Percentiles rank a stretch among this genome's conserved stretches.
phyloP scores from a whole-genome alignment of 768 basidiomycete genomes.

The Pleurotus eryngii region DNA sequence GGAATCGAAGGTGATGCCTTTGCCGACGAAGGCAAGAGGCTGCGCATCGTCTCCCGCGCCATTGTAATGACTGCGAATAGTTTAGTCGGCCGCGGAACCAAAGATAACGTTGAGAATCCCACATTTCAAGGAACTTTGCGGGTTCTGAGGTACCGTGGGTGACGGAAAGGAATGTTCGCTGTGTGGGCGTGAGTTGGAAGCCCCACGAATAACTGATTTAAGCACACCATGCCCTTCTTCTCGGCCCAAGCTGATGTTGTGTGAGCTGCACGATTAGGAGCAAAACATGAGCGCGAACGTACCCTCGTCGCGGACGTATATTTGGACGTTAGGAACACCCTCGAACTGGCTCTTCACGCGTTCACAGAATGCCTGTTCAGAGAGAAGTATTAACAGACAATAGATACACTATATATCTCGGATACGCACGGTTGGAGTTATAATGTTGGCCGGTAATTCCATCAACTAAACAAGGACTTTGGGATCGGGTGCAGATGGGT shows the following conservation, averaged over 20 bases:
- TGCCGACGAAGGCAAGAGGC: constrained; percentile 78
- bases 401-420: no score
- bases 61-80: constrained; percentile 66
- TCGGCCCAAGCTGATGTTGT: constrained; percentile 66
- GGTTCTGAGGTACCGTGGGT: constrained; percentile 80
- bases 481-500: background rate
- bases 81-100: background rate
- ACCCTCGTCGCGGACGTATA: constrained; percentile 77
- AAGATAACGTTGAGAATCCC: constrained; percentile 11
- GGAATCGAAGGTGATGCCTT: constrained; percentile 88
- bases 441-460: constrained; percentile 83
- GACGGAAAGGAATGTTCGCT: constrained; percentile 86
- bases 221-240: constrained; percentile 74
- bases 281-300: constrained; percentile 3
- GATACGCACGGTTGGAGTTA: constrained; percentile 55
- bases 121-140: constrained; percentile 87
- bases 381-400: constrained; percentile 36
- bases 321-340: constrained; percentile 62
- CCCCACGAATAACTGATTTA: background rate
- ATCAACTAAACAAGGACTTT: constrained; percentile 48
- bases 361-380: constrained; percentile 59
- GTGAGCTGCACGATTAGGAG: background rate
- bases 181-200: background rate
- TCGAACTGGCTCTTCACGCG: constrained; percentile 65
- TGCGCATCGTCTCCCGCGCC: constrained; percentile 57